Percentiles rank a stretch among this genome's conserved stretches.
phyloP scores from a whole-genome alignment of 179 eudicot species.

The Patellifolia procumbens region DNA sequence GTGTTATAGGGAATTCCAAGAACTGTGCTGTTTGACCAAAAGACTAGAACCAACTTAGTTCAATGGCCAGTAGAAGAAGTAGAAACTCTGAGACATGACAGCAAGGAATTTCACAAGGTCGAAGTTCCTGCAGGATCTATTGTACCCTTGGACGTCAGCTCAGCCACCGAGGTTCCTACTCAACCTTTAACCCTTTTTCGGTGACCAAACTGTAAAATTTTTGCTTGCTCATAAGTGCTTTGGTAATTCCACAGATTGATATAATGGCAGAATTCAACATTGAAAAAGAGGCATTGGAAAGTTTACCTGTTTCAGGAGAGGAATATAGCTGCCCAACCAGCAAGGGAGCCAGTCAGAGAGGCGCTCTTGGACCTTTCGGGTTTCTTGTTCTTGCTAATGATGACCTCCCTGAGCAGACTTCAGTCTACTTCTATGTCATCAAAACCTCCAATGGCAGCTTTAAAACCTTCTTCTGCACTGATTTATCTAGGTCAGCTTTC shows the following conservation, averaged over 20 bases:
- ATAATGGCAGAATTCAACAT: conserved; percentile 67
- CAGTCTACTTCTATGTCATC: conserved; percentile 68
- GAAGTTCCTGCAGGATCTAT: conserved; percentile 52
- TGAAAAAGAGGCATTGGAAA: conserved; percentile 43
- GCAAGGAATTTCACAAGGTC: conserved; percentile 39
- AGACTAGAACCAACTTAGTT: conserved; percentile 59
- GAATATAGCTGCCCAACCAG: conserved; percentile 43
- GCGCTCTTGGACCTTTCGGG: conserved; percentile 86
- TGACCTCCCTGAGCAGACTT: conserved; percentile 53
- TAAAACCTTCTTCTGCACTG: conserved; percentile 69
- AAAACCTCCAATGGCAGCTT: conserved; percentile 49
- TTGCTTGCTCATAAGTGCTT: neutral
- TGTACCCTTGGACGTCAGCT: conserved; percentile 48
- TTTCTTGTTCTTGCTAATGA: conserved; percentile 49
- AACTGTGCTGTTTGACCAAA: conserved; percentile 55
- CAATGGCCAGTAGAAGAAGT: conserved; percentile 88
- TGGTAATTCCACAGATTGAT: conserved; percentile 54
- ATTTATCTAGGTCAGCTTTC: conserved; percentile 50
- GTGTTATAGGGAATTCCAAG: conserved; percentile 56
- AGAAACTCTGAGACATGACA: conserved; percentile 47
- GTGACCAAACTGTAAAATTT: neutral
- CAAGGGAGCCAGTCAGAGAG: conserved; percentile 60
- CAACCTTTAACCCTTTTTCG: neutral
- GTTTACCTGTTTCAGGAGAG: conserved; percentile 30
- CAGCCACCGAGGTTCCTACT: neutral